A percentile compares a stretch with the other conserved stretches of the same genome.
Evolutionary conservation across 371 early-diverging fungal species (phyloP).

Genomic region (Haplosporangium sp.): DNA sequence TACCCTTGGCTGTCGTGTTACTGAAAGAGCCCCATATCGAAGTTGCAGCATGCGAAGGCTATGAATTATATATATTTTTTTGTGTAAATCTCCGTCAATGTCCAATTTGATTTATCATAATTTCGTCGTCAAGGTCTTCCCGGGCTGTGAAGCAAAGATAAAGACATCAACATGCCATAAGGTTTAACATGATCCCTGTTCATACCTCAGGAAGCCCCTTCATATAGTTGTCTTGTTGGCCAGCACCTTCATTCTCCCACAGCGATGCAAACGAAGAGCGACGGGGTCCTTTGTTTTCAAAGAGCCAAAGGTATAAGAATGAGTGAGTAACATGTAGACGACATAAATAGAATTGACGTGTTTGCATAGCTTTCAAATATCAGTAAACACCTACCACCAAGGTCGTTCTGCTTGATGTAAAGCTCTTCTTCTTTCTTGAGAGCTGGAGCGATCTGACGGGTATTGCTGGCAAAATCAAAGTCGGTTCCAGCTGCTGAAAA

Average conservation of each 20-base stretch:
- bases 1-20: constrained; percentile 42
- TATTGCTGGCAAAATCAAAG: constrained; percentile 80
- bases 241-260: constrained; percentile 33
- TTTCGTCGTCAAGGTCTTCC: not conserved
- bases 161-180: not conserved
- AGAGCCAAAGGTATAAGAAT: not conserved
- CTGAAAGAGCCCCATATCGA: constrained; percentile 57
- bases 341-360: too few species aligned
- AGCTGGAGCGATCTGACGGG: constrained; percentile 63
- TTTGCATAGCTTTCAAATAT: too few species aligned
- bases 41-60: constrained; percentile 53
- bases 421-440: constrained; percentile 68
- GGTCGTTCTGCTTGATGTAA: constrained; percentile 60
- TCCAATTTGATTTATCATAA: not conserved
- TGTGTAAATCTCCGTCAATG: not conserved
- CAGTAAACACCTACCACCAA: constrained; percentile 24
- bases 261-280: constrained; percentile 52
- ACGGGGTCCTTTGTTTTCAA: constrained; percentile 23
- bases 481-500: constrained; percentile 61
- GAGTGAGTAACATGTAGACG: not conserved
- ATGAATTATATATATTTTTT: not conserved
- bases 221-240: constrained; percentile 38
- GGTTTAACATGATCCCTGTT: not conserved
- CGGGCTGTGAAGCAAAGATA: not conserved
- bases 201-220: constrained; percentile 55